These are phyloP conservation scores for Geranium brycei DNA, from an alignment of 345 rosid genomes.

Conservation along the genomic window DNA sequence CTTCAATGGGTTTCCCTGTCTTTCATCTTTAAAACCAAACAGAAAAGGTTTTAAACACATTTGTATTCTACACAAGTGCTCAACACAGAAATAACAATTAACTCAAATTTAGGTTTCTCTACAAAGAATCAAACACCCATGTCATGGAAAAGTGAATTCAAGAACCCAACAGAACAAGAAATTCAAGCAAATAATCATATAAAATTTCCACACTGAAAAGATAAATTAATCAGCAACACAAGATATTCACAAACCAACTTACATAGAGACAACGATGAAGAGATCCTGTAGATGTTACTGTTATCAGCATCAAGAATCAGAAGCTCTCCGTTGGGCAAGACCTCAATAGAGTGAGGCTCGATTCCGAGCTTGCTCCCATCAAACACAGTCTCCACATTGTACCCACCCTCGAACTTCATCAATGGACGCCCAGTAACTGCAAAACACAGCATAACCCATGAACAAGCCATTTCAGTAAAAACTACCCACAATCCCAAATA, in stretches of 20 bases:
- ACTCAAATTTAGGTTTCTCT: not conserved
- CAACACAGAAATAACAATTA: no score
- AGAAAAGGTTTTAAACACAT: no score
- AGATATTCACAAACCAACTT: conserved; percentile 20
- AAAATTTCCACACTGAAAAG: not conserved
- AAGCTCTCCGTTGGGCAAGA: conserved; percentile 73
- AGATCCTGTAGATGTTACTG: conserved; percentile 81
- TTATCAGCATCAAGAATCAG: conserved; percentile 83
- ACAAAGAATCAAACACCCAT: not conserved
- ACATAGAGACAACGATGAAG: conserved; percentile 81
- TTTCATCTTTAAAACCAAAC: no score
- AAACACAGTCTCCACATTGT: conserved; percentile 86
- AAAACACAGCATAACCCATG: conserved; percentile 10
- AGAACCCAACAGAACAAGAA: not conserved
- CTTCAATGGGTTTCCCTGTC: no score
- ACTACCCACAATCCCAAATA: not conserved
- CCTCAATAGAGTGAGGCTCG: conserved; percentile 76
- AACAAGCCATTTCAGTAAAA: not conserved
- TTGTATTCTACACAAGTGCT: no score
- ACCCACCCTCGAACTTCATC: conserved; percentile 94
- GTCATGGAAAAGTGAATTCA: not conserved
- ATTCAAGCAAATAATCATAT: not conserved
- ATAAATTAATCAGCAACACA: not conserved
- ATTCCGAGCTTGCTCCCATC: conserved; percentile 97
- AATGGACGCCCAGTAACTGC: conserved; percentile 71